Conservation (phyloP, 2,329 filamentous ascomycete genomes). For the Hymenoscyphus repandus region DNA sequence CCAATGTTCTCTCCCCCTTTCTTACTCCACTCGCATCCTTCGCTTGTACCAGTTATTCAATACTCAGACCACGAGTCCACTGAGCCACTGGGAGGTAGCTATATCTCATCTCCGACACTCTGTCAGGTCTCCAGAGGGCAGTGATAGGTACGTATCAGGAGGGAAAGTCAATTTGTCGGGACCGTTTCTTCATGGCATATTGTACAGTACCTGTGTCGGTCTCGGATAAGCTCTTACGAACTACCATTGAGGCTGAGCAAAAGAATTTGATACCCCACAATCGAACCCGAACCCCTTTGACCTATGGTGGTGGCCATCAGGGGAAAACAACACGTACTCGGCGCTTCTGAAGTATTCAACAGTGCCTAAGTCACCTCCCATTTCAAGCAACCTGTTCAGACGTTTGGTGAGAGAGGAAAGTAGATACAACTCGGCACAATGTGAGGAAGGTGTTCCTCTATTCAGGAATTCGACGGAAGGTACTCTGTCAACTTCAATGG, state of each 20-base stretch:
- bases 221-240: background rate
- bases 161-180: too few relatives aligned
- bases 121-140: too few relatives aligned
- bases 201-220: background rate
- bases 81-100: background rate
- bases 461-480: too few relatives aligned
- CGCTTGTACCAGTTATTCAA: background rate
- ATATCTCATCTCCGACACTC: background rate
- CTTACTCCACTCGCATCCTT: background rate
- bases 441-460: too few relatives aligned
- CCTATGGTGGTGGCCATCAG: background rate
- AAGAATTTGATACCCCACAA: background rate
- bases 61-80: background rate
- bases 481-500: too few relatives aligned
- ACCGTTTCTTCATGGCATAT: background rate
- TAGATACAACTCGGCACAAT: too few relatives aligned
- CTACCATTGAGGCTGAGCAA: background rate
- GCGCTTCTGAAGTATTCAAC: background rate
- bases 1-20: background rate
- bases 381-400: too few relatives aligned
- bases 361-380: too few relatives aligned
- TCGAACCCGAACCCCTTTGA: background rate
- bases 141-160: too few relatives aligned
- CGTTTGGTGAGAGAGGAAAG: too few relatives aligned
- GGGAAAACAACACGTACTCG: background rate